Evolutionary conservation across 192 early-diverging fungal genomes (phyloP), one percentile per base, ranked within the genome.

Genomic region (Rhizoclosmatium sp.): DNA sequence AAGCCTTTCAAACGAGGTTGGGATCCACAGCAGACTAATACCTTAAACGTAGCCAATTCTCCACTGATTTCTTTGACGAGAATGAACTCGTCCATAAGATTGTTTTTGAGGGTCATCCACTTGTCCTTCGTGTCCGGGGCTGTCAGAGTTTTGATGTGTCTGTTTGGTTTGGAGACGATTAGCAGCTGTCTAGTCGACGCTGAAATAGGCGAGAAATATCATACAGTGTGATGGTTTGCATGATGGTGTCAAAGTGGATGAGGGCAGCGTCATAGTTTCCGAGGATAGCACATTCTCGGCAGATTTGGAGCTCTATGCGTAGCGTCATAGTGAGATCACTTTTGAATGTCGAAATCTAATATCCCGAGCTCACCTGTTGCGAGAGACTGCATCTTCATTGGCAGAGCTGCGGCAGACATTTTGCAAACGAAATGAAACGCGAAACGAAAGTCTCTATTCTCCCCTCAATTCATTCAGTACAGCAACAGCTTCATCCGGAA

Each of bases 261-360:
- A 91, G 65, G 2, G 90, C 83, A n/a, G 81, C 78, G 21, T 86
- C 88, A 66, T 91, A 91, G 73, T 89, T 84, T 39, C 90, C 90
- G 45, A 90, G 78, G 3, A 89, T 69, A 1, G 90, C 90, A 76
- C 87, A 84, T 80, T 91, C 89, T 4, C 90, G 80, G 41, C 78
- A 78, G 21, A 87, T 82, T 74, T 86, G 84, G 9, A 87, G 67
- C 44, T 87, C 86, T 71, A 31, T 31, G 31, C 31, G 31, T 31
- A 31, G 31, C 31, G 31, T 31, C 31, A 31, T 31, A 31, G 31
- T 31, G 31, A 31, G 31, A 31, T 31, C 31, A 31, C 31, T 31
- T 31, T 31, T 31, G 31, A 31, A 31, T 31, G 31, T 31, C 31
- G 31, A 31, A 31, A 31, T 31, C 31, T 31, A 31, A 31, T 31